Evolutionary conservation across 495 filamentous ascomycete species (phyloP).

Genomic region (Aspergillus baeticus): DNA sequence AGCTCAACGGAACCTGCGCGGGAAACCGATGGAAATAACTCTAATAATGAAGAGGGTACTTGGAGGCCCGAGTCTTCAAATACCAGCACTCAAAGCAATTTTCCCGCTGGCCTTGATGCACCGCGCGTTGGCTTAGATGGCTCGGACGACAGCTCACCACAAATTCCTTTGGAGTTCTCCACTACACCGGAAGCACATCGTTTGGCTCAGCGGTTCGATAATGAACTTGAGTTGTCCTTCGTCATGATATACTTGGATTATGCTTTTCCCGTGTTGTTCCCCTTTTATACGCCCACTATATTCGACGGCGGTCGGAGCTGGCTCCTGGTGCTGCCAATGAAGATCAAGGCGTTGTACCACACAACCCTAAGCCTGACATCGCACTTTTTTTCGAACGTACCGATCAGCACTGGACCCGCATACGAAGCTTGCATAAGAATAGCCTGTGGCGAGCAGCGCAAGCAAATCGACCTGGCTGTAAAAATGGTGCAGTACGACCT

Average conservation of each 20-base stretch:
- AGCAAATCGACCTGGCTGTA: neutral
- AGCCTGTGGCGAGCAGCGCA: neutral
- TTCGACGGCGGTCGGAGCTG: slow-evolving; percentile 6
- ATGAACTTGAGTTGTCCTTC: neutral
- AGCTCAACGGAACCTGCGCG: no score
- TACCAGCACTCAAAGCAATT: no score
- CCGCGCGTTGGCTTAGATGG: no score
- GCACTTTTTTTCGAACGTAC: slow-evolving; percentile 1
- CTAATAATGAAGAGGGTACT: no score
- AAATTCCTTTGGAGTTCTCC: neutral
- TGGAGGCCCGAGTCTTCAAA: no score
- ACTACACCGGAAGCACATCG: neutral
- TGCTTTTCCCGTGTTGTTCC: slow-evolving; percentile 1
- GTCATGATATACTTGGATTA: slow-evolving; percentile 5
- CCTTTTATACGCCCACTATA: slow-evolving; percentile 1
- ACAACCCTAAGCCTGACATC: neutral
- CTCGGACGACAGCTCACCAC: neutral
- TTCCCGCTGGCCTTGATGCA: no score
- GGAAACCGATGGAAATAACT: no score
- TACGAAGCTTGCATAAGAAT: neutral
- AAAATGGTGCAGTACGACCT: neutral
- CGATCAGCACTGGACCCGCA: neutral
- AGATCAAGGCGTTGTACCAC: slow-evolving; percentile 5
- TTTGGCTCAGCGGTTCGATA: neutral
- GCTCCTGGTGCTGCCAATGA: slow-evolving; percentile 1